A percentile compares a stretch with the other conserved stretches of the same genome.
These are phyloP conservation scores for Alternaria novae-zelandiae DNA, from an alignment of 2,329 filamentous ascomycete species.

Conservation along the genomic window DNA sequence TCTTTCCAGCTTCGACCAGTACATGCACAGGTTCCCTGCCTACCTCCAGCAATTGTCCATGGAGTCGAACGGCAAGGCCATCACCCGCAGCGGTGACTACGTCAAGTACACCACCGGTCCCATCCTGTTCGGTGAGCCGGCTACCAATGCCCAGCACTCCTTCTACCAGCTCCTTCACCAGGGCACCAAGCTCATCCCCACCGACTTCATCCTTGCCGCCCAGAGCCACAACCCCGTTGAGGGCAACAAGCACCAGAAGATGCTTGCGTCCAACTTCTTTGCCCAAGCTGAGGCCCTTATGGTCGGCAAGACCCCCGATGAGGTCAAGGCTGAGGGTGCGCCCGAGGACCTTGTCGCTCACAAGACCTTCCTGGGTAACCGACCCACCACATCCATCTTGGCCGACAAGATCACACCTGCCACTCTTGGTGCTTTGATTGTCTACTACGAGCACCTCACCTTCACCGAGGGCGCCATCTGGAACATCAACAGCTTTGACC, in stretches of 20 bases:
- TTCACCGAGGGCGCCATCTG: conserved; percentile 97
- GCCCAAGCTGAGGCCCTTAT: conserved; percentile 87
- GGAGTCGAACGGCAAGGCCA: conserved; percentile 99
- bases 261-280: conserved; percentile 92
- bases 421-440: conserved; percentile 92
- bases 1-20: conserved; percentile 83
- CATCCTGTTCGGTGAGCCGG: conserved; percentile 96
- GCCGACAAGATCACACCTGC: conserved; percentile 92
- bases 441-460: conserved; percentile 98
- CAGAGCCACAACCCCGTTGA: conserved; percentile 96
- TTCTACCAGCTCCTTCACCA: conserved; percentile 99
- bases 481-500: conserved; percentile 99
- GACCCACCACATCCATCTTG: conserved; percentile 93
- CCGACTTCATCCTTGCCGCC: conserved; percentile 96
- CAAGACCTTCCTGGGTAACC: conserved; percentile 99
- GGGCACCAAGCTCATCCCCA: conserved; percentile 97
- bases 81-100: conserved; percentile 83
- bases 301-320: conserved; percentile 85
- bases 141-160: conserved; percentile 98
- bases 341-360: conserved; percentile 83
- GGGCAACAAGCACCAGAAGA: conserved; percentile 93
- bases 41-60: conserved; percentile 99
- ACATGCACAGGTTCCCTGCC: conserved; percentile 97
- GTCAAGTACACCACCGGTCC: conserved; percentile 98
- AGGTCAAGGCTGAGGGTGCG: conserved; percentile 78